Percentiles rank a stretch among this genome's conserved stretches.
These are phyloP conservation scores for Guillardia theta DNA, from an alignment of 78 protist genomes.

Conservation along the genomic window DNA sequence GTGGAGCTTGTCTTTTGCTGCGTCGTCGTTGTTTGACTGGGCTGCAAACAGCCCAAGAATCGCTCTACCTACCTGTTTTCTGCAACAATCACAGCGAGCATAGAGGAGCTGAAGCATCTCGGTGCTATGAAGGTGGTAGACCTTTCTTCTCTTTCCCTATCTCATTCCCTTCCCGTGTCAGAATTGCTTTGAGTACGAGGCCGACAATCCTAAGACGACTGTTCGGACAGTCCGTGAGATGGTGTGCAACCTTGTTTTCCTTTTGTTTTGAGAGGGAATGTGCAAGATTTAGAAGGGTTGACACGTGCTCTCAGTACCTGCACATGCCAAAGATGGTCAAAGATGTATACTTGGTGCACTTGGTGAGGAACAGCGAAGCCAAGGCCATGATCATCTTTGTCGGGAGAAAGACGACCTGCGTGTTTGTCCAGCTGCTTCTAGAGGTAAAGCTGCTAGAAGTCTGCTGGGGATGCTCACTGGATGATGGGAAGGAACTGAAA, in stretches of 20 bases:
- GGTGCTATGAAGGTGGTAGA: no score
- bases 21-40: no score
- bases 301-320: no score
- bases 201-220: conserved; percentile 22
- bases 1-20: no score
- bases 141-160: not conserved
- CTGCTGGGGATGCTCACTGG: no score
- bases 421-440: conserved; percentile 7
- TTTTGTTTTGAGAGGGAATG: not conserved
- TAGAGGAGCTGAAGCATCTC: conserved; percentile 1
- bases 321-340: conserved; percentile 45
- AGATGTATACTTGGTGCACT: conserved; percentile 39
- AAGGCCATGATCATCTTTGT: not conserved
- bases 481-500: no score
- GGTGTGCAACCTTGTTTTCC: not conserved
- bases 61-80: conserved; percentile 48
- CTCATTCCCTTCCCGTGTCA: not conserved
- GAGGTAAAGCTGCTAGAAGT: not conserved
- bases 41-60: no score
- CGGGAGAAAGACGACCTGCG: not conserved
- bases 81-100: conserved; percentile 15
- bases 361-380: not conserved
- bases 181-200: not conserved
- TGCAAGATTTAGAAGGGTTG: no score
- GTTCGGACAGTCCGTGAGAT: not conserved